These are phyloP conservation scores for Coleophoma eucalyptorum DNA, from an alignment of 2,329 filamentous ascomycete genomes.

Conservation along the genomic window DNA sequence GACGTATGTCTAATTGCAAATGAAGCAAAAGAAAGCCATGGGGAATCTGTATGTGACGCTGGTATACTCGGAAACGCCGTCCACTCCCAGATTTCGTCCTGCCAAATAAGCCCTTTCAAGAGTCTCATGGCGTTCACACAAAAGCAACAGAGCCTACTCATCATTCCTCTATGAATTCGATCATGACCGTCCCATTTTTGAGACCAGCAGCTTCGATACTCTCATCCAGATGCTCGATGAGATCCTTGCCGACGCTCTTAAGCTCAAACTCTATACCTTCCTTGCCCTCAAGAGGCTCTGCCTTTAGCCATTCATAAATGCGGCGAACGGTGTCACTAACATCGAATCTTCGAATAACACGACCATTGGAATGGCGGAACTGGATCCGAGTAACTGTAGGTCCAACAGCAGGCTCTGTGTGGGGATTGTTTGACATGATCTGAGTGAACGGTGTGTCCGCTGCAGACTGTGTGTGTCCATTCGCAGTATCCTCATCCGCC, in stretches of 20 bases:
- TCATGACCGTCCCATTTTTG: conserved; percentile 93
- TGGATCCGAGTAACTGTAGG: conserved; percentile 82
- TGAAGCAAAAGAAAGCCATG: no score
- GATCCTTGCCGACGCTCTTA: conserved; percentile 80
- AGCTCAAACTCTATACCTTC: conserved; percentile 79
- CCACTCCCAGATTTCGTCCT: background rate
- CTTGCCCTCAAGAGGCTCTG: conserved; percentile 77
- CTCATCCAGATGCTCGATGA: conserved; percentile 70
- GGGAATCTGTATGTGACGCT: no score
- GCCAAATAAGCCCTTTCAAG: no score
- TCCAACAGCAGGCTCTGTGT: conserved; percentile 74
- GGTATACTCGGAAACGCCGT: background rate
- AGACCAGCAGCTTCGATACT: conserved; percentile 79
- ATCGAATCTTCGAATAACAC: conserved; percentile 82
- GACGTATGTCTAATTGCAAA: no score
- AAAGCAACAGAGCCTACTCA: background rate
- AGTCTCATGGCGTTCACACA: no score
- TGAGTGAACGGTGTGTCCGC: conserved; percentile 51
- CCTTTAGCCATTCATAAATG: conserved; percentile 96
- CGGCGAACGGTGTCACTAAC: conserved; percentile 72
- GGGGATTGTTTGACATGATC: conserved; percentile 70
- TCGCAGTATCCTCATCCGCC: conserved; percentile 28
- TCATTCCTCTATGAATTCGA: conserved; percentile 70
- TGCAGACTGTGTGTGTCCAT: conserved; percentile 15
- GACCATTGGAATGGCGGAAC: conserved; percentile 80